These are phyloP conservation scores for Juglanconis sp. DNA, from an alignment of 2,329 filamentous ascomycete genomes.

Conservation along the genomic window DNA sequence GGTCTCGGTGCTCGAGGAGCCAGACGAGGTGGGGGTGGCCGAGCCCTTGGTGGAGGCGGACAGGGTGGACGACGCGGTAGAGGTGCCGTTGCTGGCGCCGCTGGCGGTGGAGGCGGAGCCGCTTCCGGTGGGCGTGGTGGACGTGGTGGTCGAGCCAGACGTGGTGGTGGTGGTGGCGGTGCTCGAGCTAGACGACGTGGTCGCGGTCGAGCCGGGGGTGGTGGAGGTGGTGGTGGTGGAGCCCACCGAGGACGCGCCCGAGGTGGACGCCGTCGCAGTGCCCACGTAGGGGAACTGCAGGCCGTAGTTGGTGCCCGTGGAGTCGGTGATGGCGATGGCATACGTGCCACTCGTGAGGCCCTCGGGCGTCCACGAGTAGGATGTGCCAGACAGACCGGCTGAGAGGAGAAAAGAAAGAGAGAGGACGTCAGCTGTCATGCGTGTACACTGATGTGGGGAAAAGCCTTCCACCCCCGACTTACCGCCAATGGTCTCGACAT, in stretches of 20 bases:
- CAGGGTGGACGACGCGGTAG: slow-evolving; percentile 11
- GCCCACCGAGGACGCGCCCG: slow-evolving; percentile 10
- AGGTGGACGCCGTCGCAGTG: slow-evolving; percentile 18
- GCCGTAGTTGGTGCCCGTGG: slow-evolving; percentile 41
- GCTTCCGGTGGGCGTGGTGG: slow-evolving; percentile 10
- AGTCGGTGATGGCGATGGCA: slow-evolving; percentile 44
- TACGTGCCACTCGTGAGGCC: slow-evolving; percentile 38
- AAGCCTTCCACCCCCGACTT: slow-evolving; percentile 20
- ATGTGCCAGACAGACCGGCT: slow-evolving; percentile 33
- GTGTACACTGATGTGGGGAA: background rate
- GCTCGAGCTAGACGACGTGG: slow-evolving; percentile 9
- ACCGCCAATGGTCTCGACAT: slow-evolving; percentile 35
- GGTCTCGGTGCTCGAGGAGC: slow-evolving; percentile 23
- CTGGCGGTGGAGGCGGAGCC: slow-evolving; percentile 19
- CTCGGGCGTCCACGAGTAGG: slow-evolving; percentile 38
- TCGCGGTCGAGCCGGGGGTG: slow-evolving; percentile 13
- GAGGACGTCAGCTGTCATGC: background rate
- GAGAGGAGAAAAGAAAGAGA: background rate
- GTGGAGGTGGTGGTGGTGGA: slow-evolving; percentile 16
- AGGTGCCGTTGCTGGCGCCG: slow-evolving; percentile 22
- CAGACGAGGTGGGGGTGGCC: slow-evolving; percentile 17
- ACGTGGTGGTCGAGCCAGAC: slow-evolving; percentile 12
- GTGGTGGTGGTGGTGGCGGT: slow-evolving; percentile 18
- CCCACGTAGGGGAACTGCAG: slow-evolving; percentile 34
- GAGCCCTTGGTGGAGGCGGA: slow-evolving; percentile 16